Conservation (phyloP, 2,329 filamentous ascomycete species). For the Claviceps quebecensis region DNA sequence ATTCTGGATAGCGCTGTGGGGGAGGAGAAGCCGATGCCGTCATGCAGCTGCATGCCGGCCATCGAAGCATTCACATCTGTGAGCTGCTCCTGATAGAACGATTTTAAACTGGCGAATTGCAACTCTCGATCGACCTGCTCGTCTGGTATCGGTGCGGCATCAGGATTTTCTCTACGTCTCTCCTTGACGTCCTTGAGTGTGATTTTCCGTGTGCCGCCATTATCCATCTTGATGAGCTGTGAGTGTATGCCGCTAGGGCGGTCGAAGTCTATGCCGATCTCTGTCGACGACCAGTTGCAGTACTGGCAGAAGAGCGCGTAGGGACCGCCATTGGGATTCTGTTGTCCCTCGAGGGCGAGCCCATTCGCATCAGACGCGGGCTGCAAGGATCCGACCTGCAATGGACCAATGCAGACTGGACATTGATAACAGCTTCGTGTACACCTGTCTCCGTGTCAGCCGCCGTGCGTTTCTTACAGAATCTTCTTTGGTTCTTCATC, state of each 20-base stretch:
- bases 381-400: constrained; percentile 61
- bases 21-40: constrained; percentile 46
- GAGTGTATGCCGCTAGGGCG: constrained; percentile 74
- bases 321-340: constrained; percentile 29
- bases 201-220: constrained; percentile 39
- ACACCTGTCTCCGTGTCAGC: constrained; percentile 42
- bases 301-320: constrained; percentile 79
- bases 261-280: constrained; percentile 82
- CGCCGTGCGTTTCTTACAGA: background rate
- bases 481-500: background rate
- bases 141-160: constrained; percentile 24
- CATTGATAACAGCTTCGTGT: constrained; percentile 94
- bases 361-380: constrained; percentile 31
- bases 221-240: constrained; percentile 61
- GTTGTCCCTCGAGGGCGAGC: constrained; percentile 25
- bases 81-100: constrained; percentile 73
- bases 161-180: constrained; percentile 32
- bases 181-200: constrained; percentile 38
- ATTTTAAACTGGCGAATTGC: constrained; percentile 58
- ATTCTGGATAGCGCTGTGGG: constrained; percentile 75
- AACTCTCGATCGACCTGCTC: constrained; percentile 47
- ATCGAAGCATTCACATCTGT: constrained; percentile 43
- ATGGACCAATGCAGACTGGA: constrained; percentile 70
- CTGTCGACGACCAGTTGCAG: constrained; percentile 83
- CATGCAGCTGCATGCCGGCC: constrained; percentile 28